phyloP scores from a whole-genome alignment of 176 grass and related monocot genomes.

The Cenchrus americanus region DNA sequence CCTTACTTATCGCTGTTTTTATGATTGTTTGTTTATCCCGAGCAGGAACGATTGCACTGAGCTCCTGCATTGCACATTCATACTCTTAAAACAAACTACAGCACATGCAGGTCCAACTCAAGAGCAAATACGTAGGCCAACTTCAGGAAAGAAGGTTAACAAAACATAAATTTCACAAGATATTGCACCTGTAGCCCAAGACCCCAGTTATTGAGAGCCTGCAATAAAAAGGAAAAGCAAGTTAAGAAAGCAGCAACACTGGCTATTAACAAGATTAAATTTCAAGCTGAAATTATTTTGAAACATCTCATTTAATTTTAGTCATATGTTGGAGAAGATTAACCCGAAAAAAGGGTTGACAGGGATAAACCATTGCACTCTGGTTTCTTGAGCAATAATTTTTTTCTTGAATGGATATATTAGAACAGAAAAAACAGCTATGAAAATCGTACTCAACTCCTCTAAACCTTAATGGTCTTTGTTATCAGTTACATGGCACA shows the following conservation, averaged over 20 bases:
- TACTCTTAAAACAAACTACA: conserved; percentile 41
- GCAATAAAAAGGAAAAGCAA: conserved; percentile 34
- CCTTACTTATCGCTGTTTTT: conserved; percentile 99
- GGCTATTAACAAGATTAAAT: conserved; percentile 5
- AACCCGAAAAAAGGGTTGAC: not conserved
- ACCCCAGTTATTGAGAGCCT: conserved; percentile 99
- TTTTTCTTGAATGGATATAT: conserved; percentile 14
- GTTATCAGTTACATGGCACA: not conserved
- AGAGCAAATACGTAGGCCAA: conserved; percentile 24
- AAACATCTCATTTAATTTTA: conserved; percentile 14
- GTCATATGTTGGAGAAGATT: conserved; percentile 19
- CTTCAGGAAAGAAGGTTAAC: conserved; percentile 18
- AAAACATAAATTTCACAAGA: conserved; percentile 32
- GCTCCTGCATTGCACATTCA: conserved; percentile 75
- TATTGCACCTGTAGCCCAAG: conserved; percentile 91
- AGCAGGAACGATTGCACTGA: conserved; percentile 91
- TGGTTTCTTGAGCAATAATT: conserved; percentile 9
- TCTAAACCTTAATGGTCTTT: not conserved
- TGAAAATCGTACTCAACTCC: not conserved
- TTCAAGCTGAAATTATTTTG: conserved; percentile 10
- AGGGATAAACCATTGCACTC: conserved; percentile 14
- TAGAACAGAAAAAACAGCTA: not conserved
- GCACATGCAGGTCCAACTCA: conserved; percentile 21
- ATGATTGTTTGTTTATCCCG: conserved; percentile 95
- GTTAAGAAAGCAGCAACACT: conserved; percentile 31